Percentiles rank a stretch among this genome's conserved stretches.
Evolutionary conservation across 2,329 filamentous ascomycete species (phyloP).

Genomic region (Alternaria dauci): DNA sequence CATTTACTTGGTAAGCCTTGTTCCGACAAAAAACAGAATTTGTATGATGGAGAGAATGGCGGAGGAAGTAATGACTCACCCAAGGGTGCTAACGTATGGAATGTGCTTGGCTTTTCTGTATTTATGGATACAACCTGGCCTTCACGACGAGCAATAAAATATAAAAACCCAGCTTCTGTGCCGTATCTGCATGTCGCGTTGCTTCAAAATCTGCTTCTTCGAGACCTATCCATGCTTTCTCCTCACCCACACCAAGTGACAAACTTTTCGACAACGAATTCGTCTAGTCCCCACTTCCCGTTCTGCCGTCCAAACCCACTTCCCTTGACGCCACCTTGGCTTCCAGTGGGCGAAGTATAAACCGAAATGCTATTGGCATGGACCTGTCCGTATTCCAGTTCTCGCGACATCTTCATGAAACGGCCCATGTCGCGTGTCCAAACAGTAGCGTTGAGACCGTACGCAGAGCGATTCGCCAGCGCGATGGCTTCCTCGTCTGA

Average conservation of each 20-base stretch:
- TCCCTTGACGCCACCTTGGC: conserved; percentile 57
- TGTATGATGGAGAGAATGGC: not conserved
- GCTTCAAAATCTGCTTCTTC: not conserved
- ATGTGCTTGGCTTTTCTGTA: conserved; percentile 1
- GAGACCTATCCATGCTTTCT: not conserved
- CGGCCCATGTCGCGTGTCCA: conserved; percentile 70
- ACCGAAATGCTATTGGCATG: conserved; percentile 59
- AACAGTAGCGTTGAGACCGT: conserved; percentile 74
- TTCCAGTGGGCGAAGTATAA: conserved; percentile 54
- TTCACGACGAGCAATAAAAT: not conserved
- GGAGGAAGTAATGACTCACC: not conserved
- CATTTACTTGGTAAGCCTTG: conserved; percentile 71
- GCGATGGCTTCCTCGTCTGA: conserved; percentile 73
- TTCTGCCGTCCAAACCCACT: conserved; percentile 58
- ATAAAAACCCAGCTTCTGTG: not conserved
- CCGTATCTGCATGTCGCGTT: not conserved
- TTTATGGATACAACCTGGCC: not conserved
- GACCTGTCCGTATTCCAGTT: conserved; percentile 57
- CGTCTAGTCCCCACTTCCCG: conserved; percentile 52
- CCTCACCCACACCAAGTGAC: conserved; percentile 42
- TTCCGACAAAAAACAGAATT: not conserved
- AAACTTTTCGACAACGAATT: conserved; percentile 53
- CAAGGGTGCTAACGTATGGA: not conserved
- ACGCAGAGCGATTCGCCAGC: conserved; percentile 84
- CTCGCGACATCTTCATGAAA: conserved; percentile 50